Conservation (phyloP, 2,329 filamentous ascomycete genomes). For the Thelonectria rubi region DNA sequence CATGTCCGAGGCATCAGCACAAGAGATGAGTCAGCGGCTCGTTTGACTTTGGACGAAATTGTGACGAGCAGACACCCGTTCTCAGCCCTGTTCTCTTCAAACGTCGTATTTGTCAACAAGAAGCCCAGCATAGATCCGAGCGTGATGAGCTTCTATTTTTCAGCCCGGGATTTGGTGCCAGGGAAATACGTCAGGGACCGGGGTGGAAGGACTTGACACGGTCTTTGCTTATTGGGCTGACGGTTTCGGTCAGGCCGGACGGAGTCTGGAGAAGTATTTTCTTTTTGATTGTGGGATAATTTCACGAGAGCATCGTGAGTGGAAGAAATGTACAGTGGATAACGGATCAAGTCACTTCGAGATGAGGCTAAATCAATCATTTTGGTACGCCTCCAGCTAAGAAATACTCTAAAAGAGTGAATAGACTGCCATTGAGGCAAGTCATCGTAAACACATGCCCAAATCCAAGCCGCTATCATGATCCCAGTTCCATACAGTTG, state of each 20-base stretch:
- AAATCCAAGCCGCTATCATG: constrained; percentile 9
- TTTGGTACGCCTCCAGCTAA: no score
- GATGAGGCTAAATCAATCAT: no score
- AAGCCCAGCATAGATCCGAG: background rate
- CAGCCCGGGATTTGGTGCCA: background rate
- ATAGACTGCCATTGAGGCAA: background rate
- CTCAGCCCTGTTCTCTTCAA: background rate
- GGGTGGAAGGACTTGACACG: background rate
- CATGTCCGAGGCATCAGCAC: background rate
- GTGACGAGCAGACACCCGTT: background rate
- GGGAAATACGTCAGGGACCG: background rate
- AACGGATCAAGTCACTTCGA: no score
- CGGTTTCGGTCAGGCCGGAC: background rate
- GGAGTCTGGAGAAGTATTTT: no score
- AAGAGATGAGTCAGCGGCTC: constrained; percentile 1
- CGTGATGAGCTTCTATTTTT: background rate
- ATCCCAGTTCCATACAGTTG: no score
- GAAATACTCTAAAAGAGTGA: background rate
- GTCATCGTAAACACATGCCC: constrained; percentile 11
- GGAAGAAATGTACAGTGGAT: no score
- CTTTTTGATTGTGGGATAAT: no score
- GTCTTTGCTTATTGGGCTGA: background rate
- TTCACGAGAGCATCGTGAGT: no score
- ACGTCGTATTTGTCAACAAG: background rate
- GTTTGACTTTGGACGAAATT: background rate